These are phyloP conservation scores for Stramenopiles sp. DNA, from an alignment of 352 stramenopile genomes.

Conservation along the genomic window DNA sequence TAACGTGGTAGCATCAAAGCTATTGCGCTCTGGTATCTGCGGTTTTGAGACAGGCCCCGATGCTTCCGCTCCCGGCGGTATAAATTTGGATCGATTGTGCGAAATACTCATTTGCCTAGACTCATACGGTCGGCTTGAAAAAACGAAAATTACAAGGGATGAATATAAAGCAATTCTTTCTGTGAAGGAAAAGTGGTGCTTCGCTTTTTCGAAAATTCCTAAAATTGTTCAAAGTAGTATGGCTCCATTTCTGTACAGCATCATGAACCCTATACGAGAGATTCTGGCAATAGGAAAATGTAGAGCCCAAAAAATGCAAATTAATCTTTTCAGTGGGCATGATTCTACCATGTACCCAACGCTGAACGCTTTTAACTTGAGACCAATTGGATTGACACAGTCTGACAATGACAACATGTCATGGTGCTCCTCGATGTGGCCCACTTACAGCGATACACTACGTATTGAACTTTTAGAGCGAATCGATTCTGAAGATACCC, in stretches of 20 bases:
- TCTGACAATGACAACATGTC: neutral
- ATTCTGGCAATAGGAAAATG: neutral
- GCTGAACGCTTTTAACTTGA: neutral
- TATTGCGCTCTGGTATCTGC: neutral
- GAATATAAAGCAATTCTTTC: neutral
- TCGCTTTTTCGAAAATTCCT: neutral
- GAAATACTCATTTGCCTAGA: neutral
- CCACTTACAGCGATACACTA: neutral
- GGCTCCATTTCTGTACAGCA: neutral
- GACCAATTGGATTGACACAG: neutral
- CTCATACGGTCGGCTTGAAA: neutral
- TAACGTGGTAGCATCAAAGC: neutral
- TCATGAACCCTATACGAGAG: neutral
- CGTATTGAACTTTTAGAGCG: neutral
- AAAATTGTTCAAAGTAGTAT: neutral
- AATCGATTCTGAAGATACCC: neutral
- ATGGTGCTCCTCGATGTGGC: neutral
- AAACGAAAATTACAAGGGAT: neutral
- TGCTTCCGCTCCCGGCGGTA: neutral
- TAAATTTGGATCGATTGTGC: neutral
- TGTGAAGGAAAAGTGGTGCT: neutral
- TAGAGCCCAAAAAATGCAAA: neutral
- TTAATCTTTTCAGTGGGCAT: neutral
- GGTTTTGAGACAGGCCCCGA: neutral
- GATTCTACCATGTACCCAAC: neutral